Evolutionary conservation across 2,329 filamentous ascomycete species (phyloP).

Genomic region (Davidsoniella neocaledoniae): DNA sequence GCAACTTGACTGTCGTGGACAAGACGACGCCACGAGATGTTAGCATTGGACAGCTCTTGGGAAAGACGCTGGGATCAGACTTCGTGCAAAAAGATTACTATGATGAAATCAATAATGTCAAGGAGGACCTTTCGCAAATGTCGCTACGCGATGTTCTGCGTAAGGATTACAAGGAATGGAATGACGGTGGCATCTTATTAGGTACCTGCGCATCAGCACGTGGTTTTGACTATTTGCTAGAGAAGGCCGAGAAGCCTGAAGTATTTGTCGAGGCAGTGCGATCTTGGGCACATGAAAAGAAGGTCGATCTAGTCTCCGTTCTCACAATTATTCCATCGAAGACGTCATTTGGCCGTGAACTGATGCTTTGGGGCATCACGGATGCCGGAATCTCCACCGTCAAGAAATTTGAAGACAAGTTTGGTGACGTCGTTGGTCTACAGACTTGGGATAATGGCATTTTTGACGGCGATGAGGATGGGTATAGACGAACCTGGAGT

Average conservation of each 20-base stretch:
- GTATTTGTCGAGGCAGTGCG: conserved; percentile 32
- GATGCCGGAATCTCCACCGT: conserved; percentile 32
- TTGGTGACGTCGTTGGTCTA: conserved; percentile 35
- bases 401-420: conserved; percentile 33
- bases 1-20: conserved; percentile 40
- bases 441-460: conserved; percentile 33
- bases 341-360: conserved; percentile 44
- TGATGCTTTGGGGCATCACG: conserved; percentile 48
- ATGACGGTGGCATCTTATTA: conserved; percentile 35
- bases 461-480: conserved; percentile 25
- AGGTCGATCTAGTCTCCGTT: conserved; percentile 34
- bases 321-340: conserved; percentile 49
- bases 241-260: conserved; percentile 30
- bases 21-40: conserved; percentile 51
- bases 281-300: conserved; percentile 36
- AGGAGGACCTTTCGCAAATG: conserved; percentile 47
- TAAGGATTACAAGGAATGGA: conserved; percentile 79
- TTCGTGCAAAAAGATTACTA: conserved; percentile 43
- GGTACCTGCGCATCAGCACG: conserved; percentile 51
- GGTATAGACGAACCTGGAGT: conserved; percentile 45
- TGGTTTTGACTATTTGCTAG: conserved; percentile 41
- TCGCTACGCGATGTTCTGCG: conserved; percentile 50
- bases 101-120: conserved; percentile 41
- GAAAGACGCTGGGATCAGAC: conserved; percentile 23
- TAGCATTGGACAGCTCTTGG: conserved; percentile 40